Evolutionary conservation across 2,329 filamentous ascomycete species (phyloP).

Genomic region (Paraconiothyrium brasiliense): DNA sequence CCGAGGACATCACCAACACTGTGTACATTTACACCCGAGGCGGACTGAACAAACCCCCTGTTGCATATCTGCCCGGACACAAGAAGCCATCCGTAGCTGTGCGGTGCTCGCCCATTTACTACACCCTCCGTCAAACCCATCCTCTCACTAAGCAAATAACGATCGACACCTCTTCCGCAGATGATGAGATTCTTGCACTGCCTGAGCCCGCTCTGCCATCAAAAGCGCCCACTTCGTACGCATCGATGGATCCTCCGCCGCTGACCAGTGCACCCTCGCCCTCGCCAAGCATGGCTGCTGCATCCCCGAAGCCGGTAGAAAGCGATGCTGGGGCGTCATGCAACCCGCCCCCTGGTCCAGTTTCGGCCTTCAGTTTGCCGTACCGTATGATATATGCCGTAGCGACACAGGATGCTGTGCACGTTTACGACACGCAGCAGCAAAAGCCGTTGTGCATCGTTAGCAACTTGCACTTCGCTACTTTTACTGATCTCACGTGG

Average conservation of each 20-base stretch:
- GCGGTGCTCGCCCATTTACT: slow-evolving; percentile 90
- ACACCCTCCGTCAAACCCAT: slow-evolving; percentile 74
- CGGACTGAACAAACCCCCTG: slow-evolving; percentile 94
- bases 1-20: slow-evolving; percentile 91
- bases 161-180: slow-evolving; percentile 88
- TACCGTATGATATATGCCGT: slow-evolving; percentile 98
- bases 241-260: slow-evolving; percentile 85
- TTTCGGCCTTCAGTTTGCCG: slow-evolving; percentile 80
- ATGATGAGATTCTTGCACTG: slow-evolving; percentile 82
- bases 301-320: slow-evolving; percentile 63
- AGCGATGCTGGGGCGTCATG: slow-evolving; percentile 64
- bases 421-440: slow-evolving; percentile 97
- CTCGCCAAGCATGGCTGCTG: slow-evolving; percentile 59
- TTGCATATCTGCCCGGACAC: slow-evolving; percentile 93
- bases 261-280: slow-evolving; percentile 64
- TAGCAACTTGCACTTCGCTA: slow-evolving; percentile 96
- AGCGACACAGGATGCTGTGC: slow-evolving; percentile 92
- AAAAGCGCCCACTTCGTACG: slow-evolving; percentile 66
- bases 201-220: slow-evolving; percentile 77
- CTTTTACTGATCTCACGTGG: slow-evolving; percentile 96
- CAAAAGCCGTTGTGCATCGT: slow-evolving; percentile 92
- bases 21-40: slow-evolving; percentile 98
- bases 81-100: slow-evolving; percentile 98
- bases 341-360: slow-evolving; percentile 55
- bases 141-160: slow-evolving; percentile 86